Evolutionary conservation across 371 early-diverging fungal genomes (phyloP).

Genomic region (Phascolomyces articulosus): DNA sequence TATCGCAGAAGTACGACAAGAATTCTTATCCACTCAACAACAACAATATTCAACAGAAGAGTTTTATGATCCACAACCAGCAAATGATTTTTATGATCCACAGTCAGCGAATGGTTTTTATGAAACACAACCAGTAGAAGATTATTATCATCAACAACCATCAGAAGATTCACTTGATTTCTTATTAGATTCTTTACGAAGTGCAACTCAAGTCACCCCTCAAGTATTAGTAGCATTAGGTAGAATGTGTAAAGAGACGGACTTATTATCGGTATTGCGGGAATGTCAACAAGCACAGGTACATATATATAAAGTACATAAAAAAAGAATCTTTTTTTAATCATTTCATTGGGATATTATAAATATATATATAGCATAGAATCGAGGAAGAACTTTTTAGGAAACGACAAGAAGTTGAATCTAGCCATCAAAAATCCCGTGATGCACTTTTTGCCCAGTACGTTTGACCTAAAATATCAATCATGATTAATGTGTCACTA

Average conservation of each 20-base stretch:
- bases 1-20: slow-evolving; percentile 41
- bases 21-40: slow-evolving; percentile 24
- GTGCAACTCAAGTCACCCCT: slow-evolving; percentile 37
- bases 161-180: slow-evolving; percentile 15
- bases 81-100: neutral
- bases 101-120: no score
- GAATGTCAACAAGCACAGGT: slow-evolving; percentile 34
- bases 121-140: no score
- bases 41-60: neutral
- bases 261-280: slow-evolving; percentile 29
- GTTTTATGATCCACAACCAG: neutral
- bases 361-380: slow-evolving; percentile 16
- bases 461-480: no score
- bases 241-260: slow-evolving; percentile 36
- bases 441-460: slow-evolving; percentile 43
- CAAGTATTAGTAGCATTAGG: slow-evolving; percentile 37
- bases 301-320: neutral
- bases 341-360: no score
- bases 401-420: slow-evolving; percentile 29
- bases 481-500: no score
- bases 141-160: no score
- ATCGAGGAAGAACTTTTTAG: slow-evolving; percentile 37
- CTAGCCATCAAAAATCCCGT: slow-evolving; percentile 27
- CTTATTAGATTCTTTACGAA: slow-evolving; percentile 21
- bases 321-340: no score